Evolutionary conservation across 345 rosid genomes (phyloP).

Genomic region (Rhodamnia rubescens): DNA sequence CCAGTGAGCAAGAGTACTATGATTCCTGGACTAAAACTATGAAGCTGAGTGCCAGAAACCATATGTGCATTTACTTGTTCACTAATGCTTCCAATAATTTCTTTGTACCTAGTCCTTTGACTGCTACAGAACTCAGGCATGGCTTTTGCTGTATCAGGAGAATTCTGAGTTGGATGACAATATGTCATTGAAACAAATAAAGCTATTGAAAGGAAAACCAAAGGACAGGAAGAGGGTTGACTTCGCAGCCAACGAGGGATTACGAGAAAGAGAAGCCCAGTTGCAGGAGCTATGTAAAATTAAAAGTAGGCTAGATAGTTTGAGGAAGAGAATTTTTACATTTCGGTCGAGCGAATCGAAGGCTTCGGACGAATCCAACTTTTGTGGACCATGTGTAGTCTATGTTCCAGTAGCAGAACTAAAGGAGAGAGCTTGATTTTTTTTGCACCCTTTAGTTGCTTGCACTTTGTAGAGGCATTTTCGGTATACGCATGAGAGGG

Average conservation of each 20-base stretch:
- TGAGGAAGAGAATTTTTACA: conserved; percentile 36
- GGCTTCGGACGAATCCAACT: conserved; percentile 14
- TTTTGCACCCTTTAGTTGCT: background rate
- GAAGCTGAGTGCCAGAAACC: background rate
- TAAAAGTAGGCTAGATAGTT: conserved; percentile 33
- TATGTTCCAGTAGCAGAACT: conserved; percentile 70
- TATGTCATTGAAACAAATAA: conserved; percentile 31
- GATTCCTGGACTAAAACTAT: background rate
- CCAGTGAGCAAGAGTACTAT: background rate
- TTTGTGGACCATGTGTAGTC: conserved; percentile 25
- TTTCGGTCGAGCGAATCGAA: conserved; percentile 24
- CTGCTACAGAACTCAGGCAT: background rate
- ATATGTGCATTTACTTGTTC: background rate
- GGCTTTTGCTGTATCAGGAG: conserved; percentile 17
- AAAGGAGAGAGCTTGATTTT: conserved; percentile 25
- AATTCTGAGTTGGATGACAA: conserved; percentile 34
- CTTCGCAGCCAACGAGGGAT: background rate
- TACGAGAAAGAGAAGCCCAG: conserved; percentile 34
- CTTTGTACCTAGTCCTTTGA: background rate
- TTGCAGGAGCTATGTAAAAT: conserved; percentile 62
- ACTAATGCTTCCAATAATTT: background rate
- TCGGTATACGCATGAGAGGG: background rate
- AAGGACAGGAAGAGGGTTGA: conserved; percentile 17
- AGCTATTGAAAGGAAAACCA: conserved; percentile 25
- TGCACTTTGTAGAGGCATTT: background rate